Conservation (phyloP, 257 asterid genomes). For the Ophiorrhiza pumila region DNA sequence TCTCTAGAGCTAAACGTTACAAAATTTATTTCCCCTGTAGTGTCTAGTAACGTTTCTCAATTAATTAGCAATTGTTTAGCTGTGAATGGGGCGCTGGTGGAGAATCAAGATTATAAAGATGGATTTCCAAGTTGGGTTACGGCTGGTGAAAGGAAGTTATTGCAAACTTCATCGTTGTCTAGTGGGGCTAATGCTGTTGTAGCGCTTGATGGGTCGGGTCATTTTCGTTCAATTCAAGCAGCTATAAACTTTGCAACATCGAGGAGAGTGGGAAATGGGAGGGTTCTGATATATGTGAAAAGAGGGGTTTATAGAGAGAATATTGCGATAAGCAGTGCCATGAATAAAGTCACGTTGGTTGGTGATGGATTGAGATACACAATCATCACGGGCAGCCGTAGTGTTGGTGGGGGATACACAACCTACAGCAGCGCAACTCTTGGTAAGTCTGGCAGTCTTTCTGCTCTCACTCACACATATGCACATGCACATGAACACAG, state of each 20-base stretch:
- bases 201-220: slow-evolving; percentile 62
- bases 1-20: slow-evolving; percentile 45
- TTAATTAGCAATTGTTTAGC: slow-evolving; percentile 66
- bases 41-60: slow-evolving; percentile 41
- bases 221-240: slow-evolving; percentile 57
- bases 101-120: slow-evolving; percentile 4
- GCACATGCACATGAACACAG: neutral
- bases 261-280: slow-evolving; percentile 30
- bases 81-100: slow-evolving; percentile 36
- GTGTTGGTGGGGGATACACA: slow-evolving; percentile 57
- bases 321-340: slow-evolving; percentile 36
- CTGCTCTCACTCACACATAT: neutral
- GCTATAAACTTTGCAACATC: slow-evolving; percentile 53
- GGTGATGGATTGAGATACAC: slow-evolving; percentile 75
- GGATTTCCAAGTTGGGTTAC: slow-evolving; percentile 50
- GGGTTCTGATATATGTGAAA: slow-evolving; percentile 67
- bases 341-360: slow-evolving; percentile 62
- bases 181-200: slow-evolving; percentile 48
- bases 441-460: slow-evolving; percentile 37
- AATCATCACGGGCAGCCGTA: slow-evolving; percentile 61
- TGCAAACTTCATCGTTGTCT: slow-evolving; percentile 34
- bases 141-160: slow-evolving; percentile 35
- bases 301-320: slow-evolving; percentile 72
- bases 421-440: slow-evolving; percentile 80
- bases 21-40: slow-evolving; percentile 41